Base-by-base conservation (phyloP, 2,329 filamentous ascomycete species). In the Niveomyces coronatus region DNA sequence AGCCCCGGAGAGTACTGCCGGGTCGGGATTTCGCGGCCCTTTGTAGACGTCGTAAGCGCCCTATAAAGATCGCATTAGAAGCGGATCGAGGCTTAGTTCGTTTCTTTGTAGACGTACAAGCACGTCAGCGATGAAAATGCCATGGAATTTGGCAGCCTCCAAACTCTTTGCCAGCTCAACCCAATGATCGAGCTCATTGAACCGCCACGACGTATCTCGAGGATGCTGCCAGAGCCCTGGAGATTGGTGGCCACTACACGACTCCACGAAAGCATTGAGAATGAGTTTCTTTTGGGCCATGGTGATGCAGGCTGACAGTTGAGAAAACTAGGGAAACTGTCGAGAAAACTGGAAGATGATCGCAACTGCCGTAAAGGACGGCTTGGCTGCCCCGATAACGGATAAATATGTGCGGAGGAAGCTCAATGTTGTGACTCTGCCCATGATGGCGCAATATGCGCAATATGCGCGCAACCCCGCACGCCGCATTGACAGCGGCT, bases 31-130 rank as follows among this genome's bases (percentile, higher is more conserved):
- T 9, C 44, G 43, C 9, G 73, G 73, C 0, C 76, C 70, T 42
- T 75, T 74, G 56, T 82, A 84, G 4, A 83, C 76, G 59, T 85
- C 79, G 50, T 83, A 82, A 5, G 75, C 75, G 4, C 74, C 76
- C 55, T 55, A 19, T 3, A 9, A 10, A 4, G 9, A 9, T 7
- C 15, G 38, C 24, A 44, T 31, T 14, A 27, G 3, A 40, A 35
- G 3, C 23, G 2, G 4, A 8, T 5, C 3, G 24, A 11, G 14
- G 31, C 23, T 13, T 22, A 22, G 7, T 20, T 19, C 20, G 19
- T 8, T 18, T 6, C 13, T 15, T 29, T 14, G 7, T 31, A n/a
- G n/a, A 35, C 51, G 31, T 33, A 55, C 53, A 17, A 56, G 39
- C 6, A 79, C 75, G 48, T 82, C 77, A 0, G 77, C 77, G 37